Percentiles rank a stretch among this genome's conserved stretches.
Conservation (phyloP, 2,329 filamentous ascomycete genomes). For the Aspergillus fischeri region DNA sequence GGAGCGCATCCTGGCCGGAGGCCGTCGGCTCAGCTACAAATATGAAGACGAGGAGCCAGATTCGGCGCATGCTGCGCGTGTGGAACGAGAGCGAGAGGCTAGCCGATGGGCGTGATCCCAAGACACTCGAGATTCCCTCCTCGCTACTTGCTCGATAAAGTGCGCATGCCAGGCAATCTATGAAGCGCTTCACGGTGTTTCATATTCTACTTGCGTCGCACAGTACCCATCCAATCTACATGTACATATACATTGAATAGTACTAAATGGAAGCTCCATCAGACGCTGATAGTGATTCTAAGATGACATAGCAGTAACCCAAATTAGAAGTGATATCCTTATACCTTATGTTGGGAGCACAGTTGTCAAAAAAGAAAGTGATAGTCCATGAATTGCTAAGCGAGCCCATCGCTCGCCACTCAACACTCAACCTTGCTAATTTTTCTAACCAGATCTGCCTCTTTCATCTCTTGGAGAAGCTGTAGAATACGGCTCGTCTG, state of each 20-base stretch:
- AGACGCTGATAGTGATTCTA: not conserved
- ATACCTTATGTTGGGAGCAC: no score
- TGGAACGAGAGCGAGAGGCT: slow-evolving; percentile 39
- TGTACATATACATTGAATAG: not conserved
- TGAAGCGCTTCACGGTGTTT: not conserved
- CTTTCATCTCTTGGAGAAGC: no score
- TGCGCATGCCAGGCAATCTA: not conserved
- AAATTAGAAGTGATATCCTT: not conserved
- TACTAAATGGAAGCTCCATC: not conserved
- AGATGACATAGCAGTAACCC: not conserved
- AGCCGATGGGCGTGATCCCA: slow-evolving; percentile 25
- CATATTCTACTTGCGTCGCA: not conserved
- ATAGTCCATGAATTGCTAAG: no score
- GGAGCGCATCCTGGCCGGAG: slow-evolving; percentile 26
- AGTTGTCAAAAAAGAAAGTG: not conserved
- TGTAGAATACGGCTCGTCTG: no score
- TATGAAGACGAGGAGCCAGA: slow-evolving; percentile 46
- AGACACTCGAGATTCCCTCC: not conserved
- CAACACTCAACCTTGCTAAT: no score
- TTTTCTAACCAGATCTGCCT: no score
- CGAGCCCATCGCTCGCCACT: no score
- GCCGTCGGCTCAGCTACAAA: slow-evolving; percentile 45
- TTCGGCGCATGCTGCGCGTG: slow-evolving; percentile 30
- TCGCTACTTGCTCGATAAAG: not conserved
- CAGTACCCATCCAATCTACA: not conserved